phyloP scores from a whole-genome alignment of 179 eudicot genomes.

The Spinacia oleracea region DNA sequence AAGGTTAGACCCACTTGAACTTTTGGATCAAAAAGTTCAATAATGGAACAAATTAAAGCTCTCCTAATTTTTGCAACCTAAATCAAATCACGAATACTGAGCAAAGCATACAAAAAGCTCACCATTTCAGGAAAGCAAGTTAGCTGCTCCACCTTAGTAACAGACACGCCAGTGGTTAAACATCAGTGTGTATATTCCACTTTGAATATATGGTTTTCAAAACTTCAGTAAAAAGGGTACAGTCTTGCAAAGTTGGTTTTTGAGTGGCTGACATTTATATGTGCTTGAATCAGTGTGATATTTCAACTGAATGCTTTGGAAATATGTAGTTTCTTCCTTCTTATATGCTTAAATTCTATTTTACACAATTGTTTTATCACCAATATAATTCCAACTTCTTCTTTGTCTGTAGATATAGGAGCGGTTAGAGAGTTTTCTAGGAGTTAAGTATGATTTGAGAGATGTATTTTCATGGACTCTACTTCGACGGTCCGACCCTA shows the following conservation, averaged over 20 bases:
- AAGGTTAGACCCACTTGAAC: conserved; percentile 33
- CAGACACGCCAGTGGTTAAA: too few species aligned
- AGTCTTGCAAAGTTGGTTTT: not conserved
- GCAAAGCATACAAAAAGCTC: too few species aligned
- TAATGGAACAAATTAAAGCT: not conserved
- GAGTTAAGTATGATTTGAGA: conserved; percentile 59
- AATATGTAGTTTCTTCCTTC: not conserved
- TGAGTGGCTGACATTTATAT: not conserved
- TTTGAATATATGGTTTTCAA: not conserved
- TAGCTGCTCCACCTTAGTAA: too few species aligned
- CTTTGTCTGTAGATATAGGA: conserved; percentile 56
- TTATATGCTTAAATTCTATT: not conserved
- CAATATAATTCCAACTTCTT: not conserved
- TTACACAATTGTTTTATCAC: not conserved
- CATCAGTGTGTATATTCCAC: too few species aligned
- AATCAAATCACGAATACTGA: too few species aligned
- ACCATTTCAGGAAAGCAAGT: too few species aligned
- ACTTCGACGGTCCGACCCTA: conserved; percentile 58
- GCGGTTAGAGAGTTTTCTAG: conserved; percentile 55
- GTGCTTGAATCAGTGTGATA: not conserved
- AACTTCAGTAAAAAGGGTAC: not conserved
- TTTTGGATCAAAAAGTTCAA: conserved; percentile 29
- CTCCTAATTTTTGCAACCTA: not conserved
- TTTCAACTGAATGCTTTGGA: not conserved
- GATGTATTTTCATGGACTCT: conserved; percentile 80